Evolutionary conservation across 1,284 basidiomycete genomes (phyloP), one percentile per base, ranked within the genome.

Genomic region (Trichosporon asahii): DNA sequence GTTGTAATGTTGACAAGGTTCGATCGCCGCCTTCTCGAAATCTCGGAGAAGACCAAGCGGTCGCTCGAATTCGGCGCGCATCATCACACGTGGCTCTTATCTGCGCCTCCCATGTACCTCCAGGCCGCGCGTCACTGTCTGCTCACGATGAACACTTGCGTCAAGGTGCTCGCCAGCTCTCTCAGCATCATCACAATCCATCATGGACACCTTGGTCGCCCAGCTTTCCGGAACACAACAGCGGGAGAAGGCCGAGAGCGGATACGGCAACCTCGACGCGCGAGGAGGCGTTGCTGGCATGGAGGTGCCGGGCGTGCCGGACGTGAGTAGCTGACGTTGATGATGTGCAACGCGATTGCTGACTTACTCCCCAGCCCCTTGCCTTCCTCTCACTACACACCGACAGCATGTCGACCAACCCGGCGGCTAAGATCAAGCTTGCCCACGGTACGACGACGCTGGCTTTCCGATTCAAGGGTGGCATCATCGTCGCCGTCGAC

Each of bases 361-460:
- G 35, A 70, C 69, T 12, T 68, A 55, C 27, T n/a, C 12, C 33
- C 0, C 67, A 97, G 95, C 94, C 95, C n/a, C 87, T 91, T 67
- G 86, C 90, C 5, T 98, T 98, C 85, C 86, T 98, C 77, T 88
- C 90, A 76, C 84, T 93, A 70, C 93, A 97, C 85, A 96, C 95
- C 68, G 94, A 97, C 82, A 94, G 96, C 84, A 91, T 90, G 76
- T 92, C 92, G 69, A 76, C 82, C 65, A 93, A 96, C 85, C 93
- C 95, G 46, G 89, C 88, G 73, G 96, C 94, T 86, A 90, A 88
- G 83, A 99, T 99, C 86, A 99, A 99, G 87, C 95, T 99, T 75
- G 91, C 95, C 79, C 97, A 99, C 85, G 97, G 97, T 79, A 99
- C 97, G 18, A 99, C 97, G 3, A 99, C 97, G 3, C 88, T 99